Evolutionary conservation across 768 basidiomycete species (phyloP).

Genomic region (Cystoderma amianthinum): DNA sequence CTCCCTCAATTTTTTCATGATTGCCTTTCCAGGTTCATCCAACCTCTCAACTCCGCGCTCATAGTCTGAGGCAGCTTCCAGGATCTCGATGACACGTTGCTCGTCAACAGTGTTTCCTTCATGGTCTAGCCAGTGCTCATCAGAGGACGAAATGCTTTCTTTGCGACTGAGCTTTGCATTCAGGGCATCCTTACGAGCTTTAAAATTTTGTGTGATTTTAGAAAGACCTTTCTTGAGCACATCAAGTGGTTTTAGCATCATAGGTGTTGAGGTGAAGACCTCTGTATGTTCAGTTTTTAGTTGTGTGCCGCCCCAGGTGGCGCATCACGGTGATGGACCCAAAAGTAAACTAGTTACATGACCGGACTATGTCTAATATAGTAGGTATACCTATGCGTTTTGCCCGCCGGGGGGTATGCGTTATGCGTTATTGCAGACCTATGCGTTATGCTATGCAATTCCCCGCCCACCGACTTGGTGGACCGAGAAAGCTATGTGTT

Average conservation of each 20-base stretch:
- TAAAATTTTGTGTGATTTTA: conserved; percentile 2
- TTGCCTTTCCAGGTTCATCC: too few relatives aligned
- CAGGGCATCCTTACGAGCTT: conserved; percentile 7
- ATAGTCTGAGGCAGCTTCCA: conserved; percentile 14
- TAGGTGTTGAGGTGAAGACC: too few relatives aligned
- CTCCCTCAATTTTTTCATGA: too few relatives aligned
- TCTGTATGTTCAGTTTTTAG: too few relatives aligned
- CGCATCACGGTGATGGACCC: too few relatives aligned
- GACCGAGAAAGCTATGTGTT: too few relatives aligned
- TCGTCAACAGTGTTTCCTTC: conserved; percentile 15
- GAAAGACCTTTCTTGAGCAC: too few relatives aligned
- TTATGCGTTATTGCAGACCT: not conserved
- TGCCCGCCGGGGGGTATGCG: not conserved
- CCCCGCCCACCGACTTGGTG: not conserved
- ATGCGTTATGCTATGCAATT: not conserved
- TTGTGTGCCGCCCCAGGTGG: too few relatives aligned
- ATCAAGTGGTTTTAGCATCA: too few relatives aligned
- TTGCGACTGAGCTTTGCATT: conserved; percentile 3
- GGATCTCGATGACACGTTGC: conserved; percentile 10
- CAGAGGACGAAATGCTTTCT: conserved; percentile 8
- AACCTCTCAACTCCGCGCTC: too few relatives aligned
- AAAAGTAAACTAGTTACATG: too few relatives aligned
- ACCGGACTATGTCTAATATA: not conserved
- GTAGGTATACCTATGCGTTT: not conserved
- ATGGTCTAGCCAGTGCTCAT: conserved; percentile 15